A percentile compares a stretch with the other conserved stretches of the same genome.
phyloP scores from a whole-genome alignment of 192 early-diverging fungal species.

The Helicostylum pulchrum region DNA sequence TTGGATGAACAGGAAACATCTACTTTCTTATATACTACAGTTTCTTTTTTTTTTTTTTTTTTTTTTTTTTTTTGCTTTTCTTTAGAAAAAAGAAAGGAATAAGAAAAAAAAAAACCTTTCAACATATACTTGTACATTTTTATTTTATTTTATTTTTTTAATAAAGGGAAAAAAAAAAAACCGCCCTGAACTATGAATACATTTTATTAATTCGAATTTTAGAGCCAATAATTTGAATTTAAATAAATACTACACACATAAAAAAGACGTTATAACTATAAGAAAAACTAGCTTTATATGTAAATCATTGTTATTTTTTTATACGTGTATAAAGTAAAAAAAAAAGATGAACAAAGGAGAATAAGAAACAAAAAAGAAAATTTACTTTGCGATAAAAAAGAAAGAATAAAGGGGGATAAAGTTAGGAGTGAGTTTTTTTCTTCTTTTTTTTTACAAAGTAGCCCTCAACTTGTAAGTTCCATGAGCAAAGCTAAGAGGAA shows the following conservation, averaged over 20 bases:
- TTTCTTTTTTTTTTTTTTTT: background rate
- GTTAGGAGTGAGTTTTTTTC: background rate
- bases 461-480: slow-evolving; percentile 39
- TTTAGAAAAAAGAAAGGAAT: background rate
- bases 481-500: slow-evolving; percentile 75
- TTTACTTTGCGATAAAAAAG: background rate
- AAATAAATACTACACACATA: too few species aligned
- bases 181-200: too few species aligned
- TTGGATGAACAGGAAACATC: too few species aligned
- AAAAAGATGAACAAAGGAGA: slow-evolving; percentile 3
- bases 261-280: too few species aligned
- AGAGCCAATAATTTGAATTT: too few species aligned
- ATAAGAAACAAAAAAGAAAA: background rate
- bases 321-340: too few species aligned
- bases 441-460: too few species aligned
- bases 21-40: background rate
- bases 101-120: background rate
- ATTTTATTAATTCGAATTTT: too few species aligned
- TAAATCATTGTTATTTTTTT: background rate
- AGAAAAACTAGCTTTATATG: too few species aligned
- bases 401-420: background rate
- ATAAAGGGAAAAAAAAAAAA: background rate
- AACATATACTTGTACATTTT: too few species aligned
- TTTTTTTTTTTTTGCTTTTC: background rate
- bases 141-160: too few species aligned